Percentiles rank a stretch among this genome's conserved stretches.
phyloP scores from a whole-genome alignment of 179 eudicot species.

The Camellia oleifera region DNA sequence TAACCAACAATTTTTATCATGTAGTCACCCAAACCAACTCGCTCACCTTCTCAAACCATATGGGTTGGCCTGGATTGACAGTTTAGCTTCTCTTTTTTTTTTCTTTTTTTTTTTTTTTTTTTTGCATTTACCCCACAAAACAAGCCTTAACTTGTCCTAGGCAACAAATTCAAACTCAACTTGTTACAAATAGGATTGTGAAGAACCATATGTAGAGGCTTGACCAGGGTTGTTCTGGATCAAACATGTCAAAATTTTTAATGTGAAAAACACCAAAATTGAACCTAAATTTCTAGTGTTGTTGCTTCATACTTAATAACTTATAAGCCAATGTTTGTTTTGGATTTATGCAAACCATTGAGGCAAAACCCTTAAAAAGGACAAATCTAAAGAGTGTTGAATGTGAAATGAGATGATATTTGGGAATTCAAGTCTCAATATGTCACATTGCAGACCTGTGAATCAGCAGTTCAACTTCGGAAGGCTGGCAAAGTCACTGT shows the following conservation, averaged over 20 bases:
- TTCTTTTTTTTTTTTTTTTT: no score
- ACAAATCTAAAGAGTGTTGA: not conserved
- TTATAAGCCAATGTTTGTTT: not conserved
- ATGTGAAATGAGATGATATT: not conserved
- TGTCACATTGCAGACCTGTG: slow-evolving; percentile 56
- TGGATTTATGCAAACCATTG: not conserved
- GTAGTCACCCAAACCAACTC: no score
- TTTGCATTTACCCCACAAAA: not conserved
- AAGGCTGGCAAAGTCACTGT: slow-evolving; percentile 70
- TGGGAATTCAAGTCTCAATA: not conserved
- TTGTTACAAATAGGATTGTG: not conserved
- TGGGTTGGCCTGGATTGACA: no score
- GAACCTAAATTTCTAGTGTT: not conserved
- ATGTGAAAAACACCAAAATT: not conserved
- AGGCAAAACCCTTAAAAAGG: not conserved
- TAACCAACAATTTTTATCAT: no score
- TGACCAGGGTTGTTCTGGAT: not conserved
- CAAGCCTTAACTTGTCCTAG: not conserved
- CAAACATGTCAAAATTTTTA: not conserved
- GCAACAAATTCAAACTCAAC: not conserved
- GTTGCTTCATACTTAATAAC: not conserved
- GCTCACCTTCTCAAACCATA: no score
- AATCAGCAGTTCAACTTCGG: slow-evolving; percentile 76
- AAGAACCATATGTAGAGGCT: not conserved
- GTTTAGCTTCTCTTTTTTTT: no score